Percentiles rank a stretch among this genome's conserved stretches.
phyloP scores from a whole-genome alignment of 2,329 filamentous ascomycete species.

The Venturia carpophila region DNA sequence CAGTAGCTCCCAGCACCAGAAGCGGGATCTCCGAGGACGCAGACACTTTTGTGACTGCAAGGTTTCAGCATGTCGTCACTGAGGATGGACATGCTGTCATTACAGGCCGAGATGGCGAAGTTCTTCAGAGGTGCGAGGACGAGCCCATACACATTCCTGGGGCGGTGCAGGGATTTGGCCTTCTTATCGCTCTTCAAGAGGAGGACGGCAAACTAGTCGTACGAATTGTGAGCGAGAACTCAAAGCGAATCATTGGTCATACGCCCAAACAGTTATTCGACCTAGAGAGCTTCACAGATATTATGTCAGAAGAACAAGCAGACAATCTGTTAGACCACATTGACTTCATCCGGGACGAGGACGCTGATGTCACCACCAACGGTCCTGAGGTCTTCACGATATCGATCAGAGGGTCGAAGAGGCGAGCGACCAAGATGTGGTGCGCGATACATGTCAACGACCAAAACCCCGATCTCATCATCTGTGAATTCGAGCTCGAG shows the following conservation, averaged over 20 bases:
- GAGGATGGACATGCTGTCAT: slow-evolving; percentile 20
- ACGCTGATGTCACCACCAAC: slow-evolving; percentile 63
- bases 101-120: slow-evolving; percentile 19
- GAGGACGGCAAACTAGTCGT: slow-evolving; percentile 59
- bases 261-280: slow-evolving; percentile 67
- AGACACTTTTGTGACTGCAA: slow-evolving; percentile 51
- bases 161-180: slow-evolving; percentile 71
- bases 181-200: slow-evolving; percentile 64
- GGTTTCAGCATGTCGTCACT: slow-evolving; percentile 61
- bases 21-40: background rate
- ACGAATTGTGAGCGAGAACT: slow-evolving; percentile 75
- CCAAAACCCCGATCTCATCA: slow-evolving; percentile 59
- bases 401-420: slow-evolving; percentile 54
- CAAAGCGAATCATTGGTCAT: slow-evolving; percentile 65
- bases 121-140: slow-evolving; percentile 73
- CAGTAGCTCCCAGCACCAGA: background rate
- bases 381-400: slow-evolving; percentile 83
- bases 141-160: slow-evolving; percentile 86
- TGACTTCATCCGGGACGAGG: slow-evolving; percentile 79
- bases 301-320: slow-evolving; percentile 73
- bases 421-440: slow-evolving; percentile 64
- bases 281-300: slow-evolving; percentile 69
- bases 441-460: slow-evolving; percentile 75
- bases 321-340: slow-evolving; percentile 80
- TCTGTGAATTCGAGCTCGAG: slow-evolving; percentile 85